Base-by-base conservation (phyloP, 805 yeast species). In the Limtongia smithiae region DNA sequence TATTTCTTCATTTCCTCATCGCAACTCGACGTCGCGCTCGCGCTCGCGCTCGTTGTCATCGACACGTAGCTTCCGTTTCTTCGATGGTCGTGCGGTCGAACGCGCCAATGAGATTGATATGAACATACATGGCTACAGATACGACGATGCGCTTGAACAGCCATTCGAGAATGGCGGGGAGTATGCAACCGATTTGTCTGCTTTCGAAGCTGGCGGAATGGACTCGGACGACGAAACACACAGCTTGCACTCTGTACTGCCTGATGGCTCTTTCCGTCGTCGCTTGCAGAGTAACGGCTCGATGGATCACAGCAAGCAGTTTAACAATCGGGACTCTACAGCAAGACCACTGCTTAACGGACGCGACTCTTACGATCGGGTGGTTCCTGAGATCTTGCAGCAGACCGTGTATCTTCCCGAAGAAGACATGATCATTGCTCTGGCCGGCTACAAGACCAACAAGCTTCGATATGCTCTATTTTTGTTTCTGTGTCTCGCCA, bases 361-460 rank as follows among this genome's bases (percentile, higher is more conserved):
- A 15, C n/a, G 20, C 2, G 34, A 37, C 11, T 37, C 48, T 17
- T 41, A 37, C 24, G 48, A 40, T 3, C 35, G 31, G 28, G 14
- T n/a, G 17, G 14, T 18, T 3, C 57, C 52, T 5, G 38, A 34
- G 12, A 31, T 48, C 11, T 15, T 35, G 14, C 46, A 50, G 37
- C 99, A 93, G 68, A 75, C 96, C 49, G 88, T 85, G 66, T 93
- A 91, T 66, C 78, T 93, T 54, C 90, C 96, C 0, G 97, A 93
- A 65, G 98, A 93, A 65, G 99, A 93, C 70, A 71, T 93, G 62
- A 91, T 91, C 11, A 78, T 93, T 51, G 96, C 95, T 54, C 85
- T 93, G 54, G 98, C 97, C 0, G 97, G 97, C 3, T 93, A 86
- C 66, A 67, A 67, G 46, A 78, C 81, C 14, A 77, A 82, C 11